Conservation (phyloP, 345 rosid species). For the Rhodomyrtus tomentosa region DNA sequence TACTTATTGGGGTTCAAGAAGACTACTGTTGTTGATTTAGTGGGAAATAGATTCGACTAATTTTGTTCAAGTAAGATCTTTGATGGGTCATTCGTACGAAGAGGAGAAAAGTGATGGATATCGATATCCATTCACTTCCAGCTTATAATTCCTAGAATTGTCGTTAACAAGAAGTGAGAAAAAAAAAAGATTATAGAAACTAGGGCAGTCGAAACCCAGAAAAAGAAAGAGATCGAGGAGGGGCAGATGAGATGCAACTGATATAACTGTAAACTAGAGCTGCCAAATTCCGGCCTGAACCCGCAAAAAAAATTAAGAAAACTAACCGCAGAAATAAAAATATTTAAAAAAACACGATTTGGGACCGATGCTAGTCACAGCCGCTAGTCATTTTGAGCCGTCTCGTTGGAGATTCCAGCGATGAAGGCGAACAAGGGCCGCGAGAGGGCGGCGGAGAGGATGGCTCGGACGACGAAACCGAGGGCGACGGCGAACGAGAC, state of each 20-base stretch:
- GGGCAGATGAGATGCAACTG: not conserved
- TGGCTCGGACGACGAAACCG: slow-evolving; percentile 3
- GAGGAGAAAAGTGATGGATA: not conserved
- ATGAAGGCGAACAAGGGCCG: slow-evolving; percentile 40
- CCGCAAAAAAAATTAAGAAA: not conserved
- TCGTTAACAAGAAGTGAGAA: no score
- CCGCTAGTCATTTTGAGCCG: slow-evolving; percentile 26
- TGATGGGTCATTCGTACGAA: not conserved
- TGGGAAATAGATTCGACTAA: not conserved
- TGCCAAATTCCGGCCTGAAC: not conserved
- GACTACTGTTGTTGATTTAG: not conserved
- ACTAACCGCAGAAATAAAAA: no score
- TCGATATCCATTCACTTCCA: not conserved
- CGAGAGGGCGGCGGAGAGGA: slow-evolving; percentile 12
- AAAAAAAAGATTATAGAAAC: not conserved
- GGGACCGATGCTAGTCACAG: not conserved
- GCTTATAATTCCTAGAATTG: not conserved
- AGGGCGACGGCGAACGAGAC: slow-evolving; percentile 11
- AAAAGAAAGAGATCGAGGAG: not conserved
- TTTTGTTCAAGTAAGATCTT: not conserved
- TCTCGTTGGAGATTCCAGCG: slow-evolving; percentile 39
- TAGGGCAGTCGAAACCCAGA: not conserved
- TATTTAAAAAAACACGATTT: not conserved
- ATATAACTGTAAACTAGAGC: not conserved
- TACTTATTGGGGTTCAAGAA: not conserved